Percentiles rank a stretch among this genome's conserved stretches.
Evolutionary conservation across 176 grass and related monocot species (phyloP).

Genomic region (Stipa capillata): DNA sequence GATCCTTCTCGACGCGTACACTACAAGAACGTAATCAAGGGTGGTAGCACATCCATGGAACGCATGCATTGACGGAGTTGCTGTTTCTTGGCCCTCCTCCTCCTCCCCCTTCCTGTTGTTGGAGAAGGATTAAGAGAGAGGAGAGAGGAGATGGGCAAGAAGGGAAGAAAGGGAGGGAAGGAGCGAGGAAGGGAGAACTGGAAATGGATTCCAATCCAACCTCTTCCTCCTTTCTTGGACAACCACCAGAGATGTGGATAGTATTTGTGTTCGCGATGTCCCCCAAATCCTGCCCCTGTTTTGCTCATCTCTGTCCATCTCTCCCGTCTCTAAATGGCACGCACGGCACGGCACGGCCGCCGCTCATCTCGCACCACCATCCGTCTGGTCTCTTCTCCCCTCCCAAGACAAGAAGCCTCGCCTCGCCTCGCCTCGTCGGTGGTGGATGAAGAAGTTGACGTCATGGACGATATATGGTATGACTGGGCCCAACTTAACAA

Average conservation of each 20-base stretch:
- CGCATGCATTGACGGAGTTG: too few species aligned
- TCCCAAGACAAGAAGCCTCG: too few species aligned
- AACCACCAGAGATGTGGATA: neutral
- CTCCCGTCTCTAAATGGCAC: neutral
- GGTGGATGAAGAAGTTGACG: neutral
- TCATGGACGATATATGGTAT: neutral
- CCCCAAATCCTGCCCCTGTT: neutral
- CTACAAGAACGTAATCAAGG: neutral
- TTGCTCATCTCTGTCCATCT: neutral
- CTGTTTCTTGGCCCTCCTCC: neutral
- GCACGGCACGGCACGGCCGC: neutral
- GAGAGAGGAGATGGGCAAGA: too few species aligned
- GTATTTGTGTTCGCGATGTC: neutral
- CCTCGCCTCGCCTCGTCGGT: too few species aligned
- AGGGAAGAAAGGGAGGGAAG: neutral
- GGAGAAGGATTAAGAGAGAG: neutral
- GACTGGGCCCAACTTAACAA: too few species aligned
- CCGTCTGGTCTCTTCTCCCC: neutral
- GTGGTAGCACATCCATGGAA: neutral
- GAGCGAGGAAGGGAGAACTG: neutral
- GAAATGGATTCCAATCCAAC: conserved; percentile 5
- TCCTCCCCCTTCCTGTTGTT: neutral
- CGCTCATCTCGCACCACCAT: conserved; percentile 1
- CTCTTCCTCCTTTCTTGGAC: conserved; percentile 11
- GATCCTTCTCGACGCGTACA: neutral